Conservation (phyloP, 1,284 basidiomycete genomes). For the Rugosomyces carneus region DNA sequence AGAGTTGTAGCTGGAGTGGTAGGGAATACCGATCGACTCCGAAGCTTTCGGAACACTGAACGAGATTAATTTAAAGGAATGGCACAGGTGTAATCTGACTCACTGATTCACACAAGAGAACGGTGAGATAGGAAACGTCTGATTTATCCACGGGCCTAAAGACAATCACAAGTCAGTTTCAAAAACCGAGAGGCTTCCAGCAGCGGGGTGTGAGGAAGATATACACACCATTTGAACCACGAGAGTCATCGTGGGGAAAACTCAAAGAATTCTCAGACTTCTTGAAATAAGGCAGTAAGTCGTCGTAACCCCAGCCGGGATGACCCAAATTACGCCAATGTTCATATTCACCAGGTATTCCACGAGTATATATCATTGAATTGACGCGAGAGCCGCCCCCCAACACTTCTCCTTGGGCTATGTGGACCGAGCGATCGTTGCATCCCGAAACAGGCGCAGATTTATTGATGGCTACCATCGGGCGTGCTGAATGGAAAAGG, state of each 20-base stretch:
- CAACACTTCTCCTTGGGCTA: conserved; percentile 29
- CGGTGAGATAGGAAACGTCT: too few relatives aligned
- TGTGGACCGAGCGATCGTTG: conserved; percentile 19
- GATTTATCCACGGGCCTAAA: too few relatives aligned
- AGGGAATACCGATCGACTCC: too few relatives aligned
- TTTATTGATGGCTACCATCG: conserved; percentile 15
- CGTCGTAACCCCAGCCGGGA: conserved; percentile 31
- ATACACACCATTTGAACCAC: background rate
- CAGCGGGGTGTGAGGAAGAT: too few relatives aligned
- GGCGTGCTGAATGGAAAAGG: conserved; percentile 21
- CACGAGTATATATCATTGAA: conserved; percentile 31
- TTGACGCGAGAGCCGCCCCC: conserved; percentile 42
- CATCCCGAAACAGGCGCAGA: conserved; percentile 18
- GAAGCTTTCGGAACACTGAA: too few relatives aligned
- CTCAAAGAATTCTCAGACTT: conserved; percentile 24
- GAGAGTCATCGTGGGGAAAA: background rate
- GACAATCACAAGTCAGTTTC: too few relatives aligned
- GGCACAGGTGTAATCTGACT: too few relatives aligned
- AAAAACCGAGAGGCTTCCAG: too few relatives aligned
- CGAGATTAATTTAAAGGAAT: too few relatives aligned
- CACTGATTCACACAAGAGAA: too few relatives aligned
- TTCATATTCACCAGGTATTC: conserved; percentile 32
- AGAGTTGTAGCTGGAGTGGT: too few relatives aligned
- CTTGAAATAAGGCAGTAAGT: conserved; percentile 31
- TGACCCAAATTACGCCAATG: conserved; percentile 29